These are phyloP conservation scores for Tylopilus sp. DNA, from an alignment of 768 basidiomycete species.

Conservation along the genomic window DNA sequence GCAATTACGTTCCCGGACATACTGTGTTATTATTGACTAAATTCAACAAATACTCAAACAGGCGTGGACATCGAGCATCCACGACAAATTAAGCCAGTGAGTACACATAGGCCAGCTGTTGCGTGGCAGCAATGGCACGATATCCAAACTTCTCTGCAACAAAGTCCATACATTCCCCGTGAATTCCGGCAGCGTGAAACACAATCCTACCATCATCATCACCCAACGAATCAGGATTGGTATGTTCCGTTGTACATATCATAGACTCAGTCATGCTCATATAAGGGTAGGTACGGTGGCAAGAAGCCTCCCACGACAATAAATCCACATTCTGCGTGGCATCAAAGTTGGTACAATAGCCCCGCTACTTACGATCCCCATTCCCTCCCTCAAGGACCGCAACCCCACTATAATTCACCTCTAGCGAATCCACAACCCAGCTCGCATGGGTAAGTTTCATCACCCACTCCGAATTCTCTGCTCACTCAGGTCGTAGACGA, in stretches of 20 bases:
- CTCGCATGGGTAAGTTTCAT: not conserved
- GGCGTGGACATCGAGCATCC: too few relatives aligned
- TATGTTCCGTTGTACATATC: not conserved
- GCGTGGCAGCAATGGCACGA: slow-evolving; percentile 5
- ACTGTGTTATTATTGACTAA: too few relatives aligned
- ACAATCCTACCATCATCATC: slow-evolving; percentile 6
- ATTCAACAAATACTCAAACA: too few relatives aligned
- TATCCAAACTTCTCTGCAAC: slow-evolving; percentile 10
- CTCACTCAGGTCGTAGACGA: not conserved
- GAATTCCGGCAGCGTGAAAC: slow-evolving; percentile 13
- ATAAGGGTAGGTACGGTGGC: not conserved
- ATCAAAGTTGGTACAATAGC: not conserved
- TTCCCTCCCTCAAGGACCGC: slow-evolving; percentile 8
- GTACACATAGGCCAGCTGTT: slow-evolving; percentile 11
- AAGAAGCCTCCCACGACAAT: not conserved
- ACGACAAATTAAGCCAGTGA: not conserved
- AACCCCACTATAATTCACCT: slow-evolving; percentile 6
- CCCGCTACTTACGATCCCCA: slow-evolving; percentile 29
- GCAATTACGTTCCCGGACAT: too few relatives aligned
- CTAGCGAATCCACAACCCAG: slow-evolving; percentile 1
- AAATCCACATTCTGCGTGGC: slow-evolving; percentile 1
- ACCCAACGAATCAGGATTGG: not conserved
- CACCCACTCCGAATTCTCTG: not conserved
- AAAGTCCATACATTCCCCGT: slow-evolving; percentile 29
- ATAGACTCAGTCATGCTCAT: not conserved